These are phyloP conservation scores for Glaciozyma martinii DNA, from an alignment of 768 basidiomycete species.

Conservation along the genomic window DNA sequence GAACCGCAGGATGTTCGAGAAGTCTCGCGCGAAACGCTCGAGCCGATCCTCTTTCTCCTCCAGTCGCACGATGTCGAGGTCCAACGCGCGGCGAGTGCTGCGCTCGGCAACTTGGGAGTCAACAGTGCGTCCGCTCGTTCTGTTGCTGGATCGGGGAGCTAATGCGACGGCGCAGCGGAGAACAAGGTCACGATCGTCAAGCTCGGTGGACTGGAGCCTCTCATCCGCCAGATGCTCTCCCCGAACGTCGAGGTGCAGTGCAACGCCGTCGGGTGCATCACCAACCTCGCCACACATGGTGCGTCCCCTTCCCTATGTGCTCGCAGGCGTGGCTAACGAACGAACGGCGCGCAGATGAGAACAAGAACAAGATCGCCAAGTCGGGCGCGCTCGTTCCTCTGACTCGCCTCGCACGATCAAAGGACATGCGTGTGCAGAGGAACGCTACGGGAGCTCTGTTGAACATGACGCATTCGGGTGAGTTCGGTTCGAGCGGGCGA, in stretches of 20 bases:
- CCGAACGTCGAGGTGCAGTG: constrained; percentile 99
- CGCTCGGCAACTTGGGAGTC: constrained; percentile 92
- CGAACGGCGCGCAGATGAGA: constrained; percentile 61
- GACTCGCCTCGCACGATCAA: constrained; percentile 87
- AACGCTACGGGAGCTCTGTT: constrained; percentile 96
- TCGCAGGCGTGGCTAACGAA: constrained; percentile 6
- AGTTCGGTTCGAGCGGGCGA: neutral
- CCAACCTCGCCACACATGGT: constrained; percentile 98
- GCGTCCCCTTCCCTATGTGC: constrained; percentile 33
- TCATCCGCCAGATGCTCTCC: constrained; percentile 97
- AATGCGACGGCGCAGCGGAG: constrained; percentile 55
- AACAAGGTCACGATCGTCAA: constrained; percentile 99
- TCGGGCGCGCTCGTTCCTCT: constrained; percentile 96
- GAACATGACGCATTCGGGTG: constrained; percentile 99
- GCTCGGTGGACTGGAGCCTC: constrained; percentile 90
- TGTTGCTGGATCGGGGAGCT: too few relatives aligned
- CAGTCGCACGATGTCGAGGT: constrained; percentile 98
- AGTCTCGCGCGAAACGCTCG: constrained; percentile 91
- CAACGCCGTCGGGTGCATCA: constrained; percentile 98
- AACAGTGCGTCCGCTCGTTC: constrained; percentile 55
- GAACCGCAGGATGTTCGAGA: constrained; percentile 66
- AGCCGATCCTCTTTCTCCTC: constrained; percentile 93
- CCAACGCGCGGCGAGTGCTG: constrained; percentile 94
- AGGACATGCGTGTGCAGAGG: constrained; percentile 98
- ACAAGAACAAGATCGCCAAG: constrained; percentile 99